Base-by-base conservation (phyloP, 2,329 filamentous ascomycete genomes). In the Curvularia spicifera region DNA sequence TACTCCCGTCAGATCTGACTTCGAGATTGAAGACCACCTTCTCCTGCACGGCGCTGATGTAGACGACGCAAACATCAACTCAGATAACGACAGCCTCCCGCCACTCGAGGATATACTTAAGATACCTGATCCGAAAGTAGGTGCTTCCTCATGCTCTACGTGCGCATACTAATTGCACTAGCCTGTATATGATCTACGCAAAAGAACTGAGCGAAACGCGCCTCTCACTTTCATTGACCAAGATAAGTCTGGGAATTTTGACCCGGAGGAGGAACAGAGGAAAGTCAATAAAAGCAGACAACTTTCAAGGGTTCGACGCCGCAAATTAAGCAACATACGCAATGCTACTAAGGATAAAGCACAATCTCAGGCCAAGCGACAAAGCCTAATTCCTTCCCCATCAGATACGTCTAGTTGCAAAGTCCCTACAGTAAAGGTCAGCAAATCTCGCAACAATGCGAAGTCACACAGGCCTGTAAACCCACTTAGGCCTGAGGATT, bases 241-340 rank as follows among this genome's bases (percentile, higher is more conserved):
- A 0, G 78, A 80, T 29, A 52, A 70, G 9, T 76, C 73, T 5
- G 76, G 75, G 1, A 71, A 78, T 43, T 80, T 78, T 43, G 68
- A 74, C 48, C 78, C 69, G 0, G 39, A 59, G 1, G 53, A 62
- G 12, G 69, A 72, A 28, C 51, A 51, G 1, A 59, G 39, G 22
- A 24, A 51, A 9, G 56, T 63, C 39, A 31, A 33, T 9, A 67
- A 66, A 29, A 52, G 46, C 18, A 63, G 61, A 37, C 73, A 39
- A 20, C 70, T 73, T 24, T 64, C 65, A 9, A 62, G 33, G 48
- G 51, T 71, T 0, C 53, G 24, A 8, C 63, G 70, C 24, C 33
- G 59, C 2, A 55, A 43, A 0, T 62, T 66, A 1, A 63, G 66
- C 4, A 67, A 66, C 10, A 60, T 70, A 1, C 61, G 61, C 15